Evolutionary conservation across 2,329 filamentous ascomycete genomes (phyloP).

Genomic region (Exophiala sp.): DNA sequence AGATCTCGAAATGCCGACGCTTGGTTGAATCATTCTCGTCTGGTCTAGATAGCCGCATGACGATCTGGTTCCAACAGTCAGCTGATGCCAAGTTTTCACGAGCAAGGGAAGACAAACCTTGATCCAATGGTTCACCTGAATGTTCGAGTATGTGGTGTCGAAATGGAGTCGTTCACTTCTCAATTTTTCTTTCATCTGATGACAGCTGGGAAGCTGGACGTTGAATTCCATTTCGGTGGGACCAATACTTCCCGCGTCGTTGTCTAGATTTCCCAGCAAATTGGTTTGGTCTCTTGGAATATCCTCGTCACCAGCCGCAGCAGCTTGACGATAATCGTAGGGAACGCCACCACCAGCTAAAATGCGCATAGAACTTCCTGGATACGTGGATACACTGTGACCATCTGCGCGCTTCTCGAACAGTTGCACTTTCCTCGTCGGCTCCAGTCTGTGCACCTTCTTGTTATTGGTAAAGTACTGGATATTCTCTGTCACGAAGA

Average conservation of each 20-base stretch:
- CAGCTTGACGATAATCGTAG: slow-evolving; percentile 53
- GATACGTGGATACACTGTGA: slow-evolving; percentile 64
- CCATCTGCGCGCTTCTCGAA: slow-evolving; percentile 84
- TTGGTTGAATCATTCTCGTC: slow-evolving; percentile 72
- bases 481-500: slow-evolving; percentile 81
- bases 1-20: slow-evolving; percentile 88
- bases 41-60: slow-evolving; percentile 81
- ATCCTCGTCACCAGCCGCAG: slow-evolving; percentile 52
- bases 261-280: slow-evolving; percentile 70
- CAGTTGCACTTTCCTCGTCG: slow-evolving; percentile 73
- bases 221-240: slow-evolving; percentile 93
- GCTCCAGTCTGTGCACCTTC: slow-evolving; percentile 76
- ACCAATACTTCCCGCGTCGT: slow-evolving; percentile 66
- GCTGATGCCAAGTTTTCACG: not conserved
- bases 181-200: slow-evolving; percentile 71
- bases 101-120: slow-evolving; percentile 53
- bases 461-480: slow-evolving; percentile 87
- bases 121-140: slow-evolving; percentile 93
- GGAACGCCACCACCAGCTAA: slow-evolving; percentile 75
- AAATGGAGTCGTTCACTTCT: slow-evolving; percentile 65
- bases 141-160: slow-evolving; percentile 88
- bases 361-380: slow-evolving; percentile 68
- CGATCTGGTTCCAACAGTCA: slow-evolving; percentile 55
- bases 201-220: slow-evolving; percentile 83
- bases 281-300: slow-evolving; percentile 56